phyloP scores from a whole-genome alignment of 768 basidiomycete genomes.

The Rhizopogon rudus region DNA sequence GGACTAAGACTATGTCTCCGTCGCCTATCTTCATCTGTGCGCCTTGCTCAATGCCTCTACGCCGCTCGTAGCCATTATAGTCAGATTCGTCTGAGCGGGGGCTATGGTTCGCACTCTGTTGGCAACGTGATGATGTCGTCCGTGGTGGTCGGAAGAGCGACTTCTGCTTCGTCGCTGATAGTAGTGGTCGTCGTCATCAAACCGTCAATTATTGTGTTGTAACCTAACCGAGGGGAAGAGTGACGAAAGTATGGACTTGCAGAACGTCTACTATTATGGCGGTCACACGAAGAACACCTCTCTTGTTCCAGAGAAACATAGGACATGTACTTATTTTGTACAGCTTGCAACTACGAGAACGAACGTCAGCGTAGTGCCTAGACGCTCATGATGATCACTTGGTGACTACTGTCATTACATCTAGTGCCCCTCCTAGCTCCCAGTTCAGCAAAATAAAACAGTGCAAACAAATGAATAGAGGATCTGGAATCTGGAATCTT shows the following conservation, averaged over 20 bases:
- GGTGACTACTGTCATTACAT: too few relatives aligned
- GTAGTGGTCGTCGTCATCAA: slow-evolving; percentile 10
- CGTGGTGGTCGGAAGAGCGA: slow-evolving; percentile 23
- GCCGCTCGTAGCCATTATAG: slow-evolving; percentile 28
- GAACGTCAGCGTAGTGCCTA: too few relatives aligned
- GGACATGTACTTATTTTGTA: too few relatives aligned
- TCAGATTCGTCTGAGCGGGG: slow-evolving; percentile 52
- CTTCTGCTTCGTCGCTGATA: slow-evolving; percentile 23
- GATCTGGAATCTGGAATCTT: too few relatives aligned
- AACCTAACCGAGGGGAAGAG: slow-evolving; percentile 33
- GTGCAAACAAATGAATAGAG: too few relatives aligned
- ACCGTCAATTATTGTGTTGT: slow-evolving; percentile 15
- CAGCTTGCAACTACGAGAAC: too few relatives aligned
- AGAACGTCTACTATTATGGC: slow-evolving; percentile 29
- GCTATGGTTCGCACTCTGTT: slow-evolving; percentile 34
- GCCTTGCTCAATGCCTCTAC: slow-evolving; percentile 21
- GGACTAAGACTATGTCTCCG: slow-evolving; percentile 34
- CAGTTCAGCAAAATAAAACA: too few relatives aligned
- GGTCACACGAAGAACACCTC: slow-evolving; percentile 23
- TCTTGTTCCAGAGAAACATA: too few relatives aligned
- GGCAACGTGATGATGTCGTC: slow-evolving; percentile 7
- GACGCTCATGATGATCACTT: too few relatives aligned
- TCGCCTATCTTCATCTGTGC: slow-evolving; percentile 32
- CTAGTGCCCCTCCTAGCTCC: too few relatives aligned
- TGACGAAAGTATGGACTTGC: slow-evolving; percentile 42